Evolutionary conservation across 148 eudicot genomes (phyloP).

Genomic region (Dianthus caryophyllus): DNA sequence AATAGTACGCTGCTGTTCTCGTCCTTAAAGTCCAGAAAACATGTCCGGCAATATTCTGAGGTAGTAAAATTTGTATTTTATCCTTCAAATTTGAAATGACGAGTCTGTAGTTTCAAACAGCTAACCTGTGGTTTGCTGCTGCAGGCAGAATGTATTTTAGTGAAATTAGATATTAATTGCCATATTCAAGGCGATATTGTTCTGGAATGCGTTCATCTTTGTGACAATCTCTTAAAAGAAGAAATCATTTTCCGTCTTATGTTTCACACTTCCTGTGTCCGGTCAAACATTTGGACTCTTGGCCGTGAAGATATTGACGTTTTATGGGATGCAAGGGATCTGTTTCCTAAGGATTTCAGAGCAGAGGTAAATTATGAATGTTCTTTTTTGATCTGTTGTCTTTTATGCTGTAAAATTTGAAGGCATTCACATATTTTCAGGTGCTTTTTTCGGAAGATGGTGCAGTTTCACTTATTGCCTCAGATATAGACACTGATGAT

Average conservation of each 20-base stretch:
- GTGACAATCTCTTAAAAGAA: conserved; percentile 48
- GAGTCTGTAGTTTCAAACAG: conserved; percentile 10
- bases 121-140: conserved; percentile 28
- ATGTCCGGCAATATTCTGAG: conserved; percentile 43
- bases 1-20: conserved; percentile 56
- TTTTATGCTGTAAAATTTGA: conserved; percentile 36
- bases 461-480: conserved; percentile 43
- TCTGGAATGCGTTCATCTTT: conserved; percentile 66
- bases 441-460: conserved; percentile 76
- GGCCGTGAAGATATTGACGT: conserved; percentile 68
- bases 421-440: conserved; percentile 50
- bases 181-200: conserved; percentile 84
- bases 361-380: conserved; percentile 54
- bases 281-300: conserved; percentile 54
- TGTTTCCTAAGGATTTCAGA: conserved; percentile 55
- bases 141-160: conserved; percentile 68
- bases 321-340: conserved; percentile 67
- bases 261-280: conserved; percentile 72
- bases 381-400: conserved; percentile 17
- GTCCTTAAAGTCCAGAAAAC: conserved; percentile 47
- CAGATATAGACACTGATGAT: conserved; percentile 38
- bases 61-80: conserved; percentile 38
- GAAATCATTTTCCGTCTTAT: conserved; percentile 73
- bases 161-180: conserved; percentile 59
- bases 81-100: background rate